phyloP scores from a whole-genome alignment of 176 grass and related monocot genomes.

The Zizania latifolia region DNA sequence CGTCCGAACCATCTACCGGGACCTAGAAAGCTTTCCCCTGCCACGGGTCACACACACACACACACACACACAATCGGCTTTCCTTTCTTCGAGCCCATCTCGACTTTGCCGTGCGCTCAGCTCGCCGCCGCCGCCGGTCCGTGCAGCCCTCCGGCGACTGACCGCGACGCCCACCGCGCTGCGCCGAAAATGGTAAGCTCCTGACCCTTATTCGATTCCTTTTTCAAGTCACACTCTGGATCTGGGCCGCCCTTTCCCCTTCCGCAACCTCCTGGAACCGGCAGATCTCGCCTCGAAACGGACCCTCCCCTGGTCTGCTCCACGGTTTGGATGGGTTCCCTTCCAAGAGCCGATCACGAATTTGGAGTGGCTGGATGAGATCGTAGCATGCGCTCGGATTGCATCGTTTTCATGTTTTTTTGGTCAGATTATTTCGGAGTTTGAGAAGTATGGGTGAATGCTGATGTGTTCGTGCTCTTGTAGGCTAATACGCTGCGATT shows the following conservation, averaged over 20 bases:
- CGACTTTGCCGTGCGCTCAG: too few species aligned
- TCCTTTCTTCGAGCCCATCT: too few species aligned
- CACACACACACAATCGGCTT: too few species aligned
- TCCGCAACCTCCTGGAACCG: not conserved
- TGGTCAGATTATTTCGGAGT: not conserved
- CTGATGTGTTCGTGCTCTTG: conserved; percentile 1
- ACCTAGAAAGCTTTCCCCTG: too few species aligned
- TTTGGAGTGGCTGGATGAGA: not conserved
- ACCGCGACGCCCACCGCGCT: not conserved
- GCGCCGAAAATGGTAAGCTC: conserved; percentile 5
- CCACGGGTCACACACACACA: too few species aligned
- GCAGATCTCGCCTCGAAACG: not conserved
- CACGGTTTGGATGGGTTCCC: not conserved
- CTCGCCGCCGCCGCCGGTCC: not conserved
- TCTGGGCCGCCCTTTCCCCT: not conserved
- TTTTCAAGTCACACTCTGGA: not conserved
- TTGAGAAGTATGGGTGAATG: not conserved
- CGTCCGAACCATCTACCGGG: too few species aligned
- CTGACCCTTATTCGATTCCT: not conserved
- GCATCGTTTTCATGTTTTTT: not conserved
- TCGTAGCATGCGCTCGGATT: not conserved
- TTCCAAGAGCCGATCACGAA: not conserved
- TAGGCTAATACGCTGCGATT: conserved; percentile 71
- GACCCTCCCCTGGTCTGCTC: not conserved
- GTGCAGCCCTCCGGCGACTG: not conserved